phyloP scores from a whole-genome alignment of 2,329 filamentous ascomycete genomes.

The Apiospora saccharicola region DNA sequence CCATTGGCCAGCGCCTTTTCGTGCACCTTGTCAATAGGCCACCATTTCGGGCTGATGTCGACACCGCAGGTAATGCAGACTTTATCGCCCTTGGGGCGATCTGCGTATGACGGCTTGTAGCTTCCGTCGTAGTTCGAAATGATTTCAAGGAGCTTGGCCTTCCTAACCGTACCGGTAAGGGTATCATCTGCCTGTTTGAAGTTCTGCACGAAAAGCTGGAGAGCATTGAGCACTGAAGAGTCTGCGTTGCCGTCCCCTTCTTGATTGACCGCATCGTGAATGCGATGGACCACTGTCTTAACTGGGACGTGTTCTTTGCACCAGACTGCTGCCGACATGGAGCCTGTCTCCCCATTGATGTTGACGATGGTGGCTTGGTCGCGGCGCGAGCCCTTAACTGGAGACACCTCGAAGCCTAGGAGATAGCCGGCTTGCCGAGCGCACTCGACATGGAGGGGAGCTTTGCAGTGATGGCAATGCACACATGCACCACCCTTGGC shows the following conservation, averaged over 20 bases:
- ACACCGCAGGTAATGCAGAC: slow-evolving; percentile 70
- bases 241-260: slow-evolving; percentile 34
- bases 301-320: slow-evolving; percentile 85
- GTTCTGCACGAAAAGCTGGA: slow-evolving; percentile 86
- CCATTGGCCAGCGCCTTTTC: slow-evolving; percentile 62
- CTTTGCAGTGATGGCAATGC: slow-evolving; percentile 77
- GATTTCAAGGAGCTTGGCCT: slow-evolving; percentile 79
- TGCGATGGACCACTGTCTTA: slow-evolving; percentile 77
- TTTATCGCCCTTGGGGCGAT: slow-evolving; percentile 49
- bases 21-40: slow-evolving; percentile 62
- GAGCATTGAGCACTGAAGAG: slow-evolving; percentile 71
- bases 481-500: slow-evolving; percentile 79
- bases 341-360: slow-evolving; percentile 80
- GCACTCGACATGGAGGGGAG: slow-evolving; percentile 84
- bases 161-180: slow-evolving; percentile 90
- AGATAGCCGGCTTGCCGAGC: slow-evolving; percentile 83
- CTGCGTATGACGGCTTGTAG: slow-evolving; percentile 45
- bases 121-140: slow-evolving; percentile 48
- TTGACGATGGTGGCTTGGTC: slow-evolving; percentile 83
- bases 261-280: slow-evolving; percentile 78
- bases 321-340: slow-evolving; percentile 87
- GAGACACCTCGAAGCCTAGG: slow-evolving; percentile 89
- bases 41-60: slow-evolving; percentile 79
- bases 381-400: slow-evolving; percentile 86
- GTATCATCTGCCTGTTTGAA: slow-evolving; percentile 95